Base-by-base conservation (phyloP, 306 rosid genomes). In the Cercis canadensis region DNA sequence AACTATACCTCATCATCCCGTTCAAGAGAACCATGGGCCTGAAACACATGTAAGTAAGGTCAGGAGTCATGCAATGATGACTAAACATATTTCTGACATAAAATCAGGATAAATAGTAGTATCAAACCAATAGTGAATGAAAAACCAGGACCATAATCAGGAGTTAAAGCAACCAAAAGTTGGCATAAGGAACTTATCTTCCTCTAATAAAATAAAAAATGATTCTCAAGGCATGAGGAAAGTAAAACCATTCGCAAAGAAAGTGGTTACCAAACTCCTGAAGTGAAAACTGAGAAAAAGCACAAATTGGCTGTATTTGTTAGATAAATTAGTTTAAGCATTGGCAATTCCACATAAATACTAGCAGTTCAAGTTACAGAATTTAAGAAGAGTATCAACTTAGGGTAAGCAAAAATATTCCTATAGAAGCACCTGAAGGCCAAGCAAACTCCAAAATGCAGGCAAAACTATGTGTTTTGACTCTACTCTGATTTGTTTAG, bases 21-120 rank as follows among this genome's bases (percentile, higher is more conserved):
- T 83, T 95, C 99, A 58, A 91, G 92, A n/a, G 99, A 83, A 60
- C 96, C 92, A 33, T 89, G 97, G 74, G 72, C 97, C 99, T 95
- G 92, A 74, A 87, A 86, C 51, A 65, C 47, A 65, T 8, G 59
- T 74, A 65, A 31, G 16, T 31, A 39, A 24, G 58, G 56, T 70
- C 67, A 78, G 57, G 19, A 63, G 47, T 70, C 45, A 65, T 50
- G 16, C 66, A 51, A 53, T 12, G 21, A 36, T 46, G 13, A 57
- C 31, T 16, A 67, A 37, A n/a, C 34, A 62, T 31, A 72, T 12
- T 29, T 24, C 56, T 55, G 69, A 56, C 65, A 61, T 2, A 72
- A 40, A 75, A 37, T 51, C 62, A n/a, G 18, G 71, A 53, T 47
- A 37, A 44, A 63, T 43, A n/a, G n/a, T n/a, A n/a, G n/a, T n/a